Percentiles rank a stretch among this genome's conserved stretches.
Conservation (phyloP, 345 rosid species). For the Eucalyptus rudis region DNA sequence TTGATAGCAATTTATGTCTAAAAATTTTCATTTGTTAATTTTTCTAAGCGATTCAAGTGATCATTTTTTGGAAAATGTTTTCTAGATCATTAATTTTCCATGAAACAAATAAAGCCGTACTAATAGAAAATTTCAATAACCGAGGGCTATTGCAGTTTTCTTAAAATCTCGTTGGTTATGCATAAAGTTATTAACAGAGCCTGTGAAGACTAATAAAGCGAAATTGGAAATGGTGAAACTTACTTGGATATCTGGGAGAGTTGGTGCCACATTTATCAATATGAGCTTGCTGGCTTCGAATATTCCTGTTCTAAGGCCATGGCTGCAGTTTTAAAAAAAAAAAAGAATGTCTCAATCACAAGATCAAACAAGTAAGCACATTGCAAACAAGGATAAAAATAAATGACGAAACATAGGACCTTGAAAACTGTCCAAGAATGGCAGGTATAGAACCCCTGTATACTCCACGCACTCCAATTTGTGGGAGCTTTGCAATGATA, state of each 20-base stretch:
- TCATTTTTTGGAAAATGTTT: background rate
- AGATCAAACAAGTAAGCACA: background rate
- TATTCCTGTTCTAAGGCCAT: conserved; percentile 93
- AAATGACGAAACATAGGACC: conserved; percentile 22
- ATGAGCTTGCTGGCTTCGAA: conserved; percentile 85
- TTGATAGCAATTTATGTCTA: too few species aligned
- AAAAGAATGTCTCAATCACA: background rate
- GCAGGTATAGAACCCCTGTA: conserved; percentile 97
- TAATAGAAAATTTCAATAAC: background rate
- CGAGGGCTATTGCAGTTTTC: background rate
- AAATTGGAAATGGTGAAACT: background rate
- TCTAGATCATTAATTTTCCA: background rate
- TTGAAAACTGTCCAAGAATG: conserved; percentile 91
- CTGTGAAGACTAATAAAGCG: background rate
- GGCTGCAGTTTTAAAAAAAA: conserved; percentile 19
- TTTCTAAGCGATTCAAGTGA: background rate
- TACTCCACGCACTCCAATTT: conserved; percentile 74
- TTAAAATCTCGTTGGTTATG: background rate
- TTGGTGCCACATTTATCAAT: conserved; percentile 82
- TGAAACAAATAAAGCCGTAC: background rate
- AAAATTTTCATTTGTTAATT: background rate
- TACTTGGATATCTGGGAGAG: conserved; percentile 87
- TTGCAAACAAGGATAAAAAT: background rate
- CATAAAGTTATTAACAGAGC: background rate
- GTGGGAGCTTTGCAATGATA: conserved; percentile 80